Evolutionary conservation across 164 flowering plant genomes (phyloP), one percentile per base, ranked within the genome.

Genomic region (Protea cynaroides): DNA sequence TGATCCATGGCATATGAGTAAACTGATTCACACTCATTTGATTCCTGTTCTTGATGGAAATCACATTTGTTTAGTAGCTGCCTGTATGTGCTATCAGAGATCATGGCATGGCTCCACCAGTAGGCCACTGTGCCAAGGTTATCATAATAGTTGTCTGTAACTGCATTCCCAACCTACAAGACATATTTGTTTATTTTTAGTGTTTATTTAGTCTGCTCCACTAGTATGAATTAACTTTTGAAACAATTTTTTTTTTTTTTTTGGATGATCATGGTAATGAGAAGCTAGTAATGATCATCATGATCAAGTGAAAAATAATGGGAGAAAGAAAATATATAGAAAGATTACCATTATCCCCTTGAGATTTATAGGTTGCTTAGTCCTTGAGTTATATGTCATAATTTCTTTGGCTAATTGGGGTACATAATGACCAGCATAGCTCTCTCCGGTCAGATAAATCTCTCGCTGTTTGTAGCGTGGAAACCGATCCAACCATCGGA

Each of bases 81-180:
- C 56, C 50, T 75, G 59, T 85, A 88, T 0, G 95, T 88, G 62
- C 56, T 80, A 58, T 88, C 97, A 0, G 97, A 90, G 43, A 90
- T 90, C 92, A 88, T 90, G 13, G 95, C 90, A 66, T 90, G 95
- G 80, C 89, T 90, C 95, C 97, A 90, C 97, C 97, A 88, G 63
- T 86, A 90, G 12, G 83, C 81, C 78, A 88, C 90, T 0, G 92
- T 88, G 47, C 95, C 97, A 0, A 90, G 72, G 71, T 86, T 90
- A 80, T 90, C 95, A 58, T 88, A 85, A 78, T 90, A 84, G 65
- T 77, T 85, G 79, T 90, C 97, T 34, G 95, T 88, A 38, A 88
- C 97, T 8, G 97, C 92, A 70, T 90, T 90, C 0, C 97, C 95
- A 17, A 90, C 90, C 94, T 90, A 52, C 23, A 55, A 36, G 21